These are phyloP conservation scores for Fusarium brachygibbosum DNA, from an alignment of 2,329 filamentous ascomycete genomes.

Conservation along the genomic window DNA sequence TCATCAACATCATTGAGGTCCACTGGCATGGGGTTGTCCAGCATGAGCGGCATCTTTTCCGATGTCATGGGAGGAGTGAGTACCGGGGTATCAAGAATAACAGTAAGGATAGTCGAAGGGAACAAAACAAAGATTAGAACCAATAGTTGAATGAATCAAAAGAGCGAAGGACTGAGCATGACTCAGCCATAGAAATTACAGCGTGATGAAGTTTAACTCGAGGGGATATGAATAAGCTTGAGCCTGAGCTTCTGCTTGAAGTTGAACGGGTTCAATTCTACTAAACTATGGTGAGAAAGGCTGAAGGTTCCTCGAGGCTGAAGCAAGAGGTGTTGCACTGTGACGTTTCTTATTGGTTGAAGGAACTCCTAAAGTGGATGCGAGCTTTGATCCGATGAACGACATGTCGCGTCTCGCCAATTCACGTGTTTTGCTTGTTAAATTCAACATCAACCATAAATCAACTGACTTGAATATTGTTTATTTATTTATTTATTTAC, in stretches of 20 bases:
- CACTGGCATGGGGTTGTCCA: constrained; percentile 61
- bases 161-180: constrained; percentile 11
- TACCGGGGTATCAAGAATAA: constrained; percentile 37
- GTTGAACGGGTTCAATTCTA: constrained; percentile 7
- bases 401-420: constrained; percentile 19
- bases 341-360: constrained; percentile 33
- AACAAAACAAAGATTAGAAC: constrained; percentile 8
- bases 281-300: constrained; percentile 42
- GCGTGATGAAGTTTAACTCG: constrained; percentile 23
- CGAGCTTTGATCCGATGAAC: constrained; percentile 23
- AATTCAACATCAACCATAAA: neutral
- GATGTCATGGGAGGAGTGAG: constrained; percentile 51
- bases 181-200: constrained; percentile 21
- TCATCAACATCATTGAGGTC: constrained; percentile 76
- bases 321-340: constrained; percentile 24
- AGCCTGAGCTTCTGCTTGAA: constrained; percentile 3
- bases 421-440: constrained; percentile 5
- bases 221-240: constrained; percentile 13
- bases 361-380: constrained; percentile 24
- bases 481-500: neutral
- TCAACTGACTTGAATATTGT: neutral
- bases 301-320: constrained; percentile 43
- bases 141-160: constrained; percentile 36
- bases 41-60: constrained; percentile 60
- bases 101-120: constrained; percentile 9